These are phyloP conservation scores for Pestalotiopsis sp. DNA, from an alignment of 2,329 filamentous ascomycete genomes.

Conservation along the genomic window DNA sequence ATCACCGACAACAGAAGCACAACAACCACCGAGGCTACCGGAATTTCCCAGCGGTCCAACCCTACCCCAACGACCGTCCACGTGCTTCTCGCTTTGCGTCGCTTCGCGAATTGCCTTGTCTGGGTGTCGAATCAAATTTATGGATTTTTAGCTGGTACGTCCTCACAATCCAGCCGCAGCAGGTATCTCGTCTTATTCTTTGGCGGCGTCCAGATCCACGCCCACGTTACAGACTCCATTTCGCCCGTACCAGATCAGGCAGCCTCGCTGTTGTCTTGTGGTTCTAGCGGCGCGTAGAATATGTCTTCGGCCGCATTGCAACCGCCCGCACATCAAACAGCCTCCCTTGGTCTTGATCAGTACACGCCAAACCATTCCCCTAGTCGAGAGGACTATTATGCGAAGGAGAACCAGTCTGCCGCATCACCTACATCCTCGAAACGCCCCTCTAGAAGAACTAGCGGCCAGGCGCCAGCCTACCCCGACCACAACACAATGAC, in stretches of 20 bases:
- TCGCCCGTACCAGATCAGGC: not conserved
- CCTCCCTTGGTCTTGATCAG: conserved; percentile 48
- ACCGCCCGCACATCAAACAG: conserved; percentile 57
- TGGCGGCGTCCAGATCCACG: not conserved
- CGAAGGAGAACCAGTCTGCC: conserved; percentile 45
- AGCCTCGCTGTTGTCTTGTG: not conserved
- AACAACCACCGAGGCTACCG: not conserved
- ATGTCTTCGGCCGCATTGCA: conserved; percentile 70
- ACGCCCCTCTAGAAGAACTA: conserved; percentile 57
- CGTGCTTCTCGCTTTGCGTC: not conserved
- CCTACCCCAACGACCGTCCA: not conserved
- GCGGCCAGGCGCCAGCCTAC: conserved; percentile 46
- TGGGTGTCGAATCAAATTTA: not conserved
- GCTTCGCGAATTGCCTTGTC: not conserved
- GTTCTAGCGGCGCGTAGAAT: conserved; percentile 38
- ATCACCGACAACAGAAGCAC: not conserved
- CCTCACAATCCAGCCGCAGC: not conserved
- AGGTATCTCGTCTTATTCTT: not conserved
- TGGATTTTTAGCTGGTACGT: conserved; percentile 1
- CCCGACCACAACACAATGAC: conserved; percentile 44
- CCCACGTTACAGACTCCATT: not conserved
- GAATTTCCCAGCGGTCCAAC: not conserved
- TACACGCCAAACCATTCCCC: conserved; percentile 57
- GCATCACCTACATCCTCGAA: conserved; percentile 55
- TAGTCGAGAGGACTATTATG: conserved; percentile 61